Conservation (phyloP, 495 filamentous ascomycete species). For the Aspergillus cristatus region DNA sequence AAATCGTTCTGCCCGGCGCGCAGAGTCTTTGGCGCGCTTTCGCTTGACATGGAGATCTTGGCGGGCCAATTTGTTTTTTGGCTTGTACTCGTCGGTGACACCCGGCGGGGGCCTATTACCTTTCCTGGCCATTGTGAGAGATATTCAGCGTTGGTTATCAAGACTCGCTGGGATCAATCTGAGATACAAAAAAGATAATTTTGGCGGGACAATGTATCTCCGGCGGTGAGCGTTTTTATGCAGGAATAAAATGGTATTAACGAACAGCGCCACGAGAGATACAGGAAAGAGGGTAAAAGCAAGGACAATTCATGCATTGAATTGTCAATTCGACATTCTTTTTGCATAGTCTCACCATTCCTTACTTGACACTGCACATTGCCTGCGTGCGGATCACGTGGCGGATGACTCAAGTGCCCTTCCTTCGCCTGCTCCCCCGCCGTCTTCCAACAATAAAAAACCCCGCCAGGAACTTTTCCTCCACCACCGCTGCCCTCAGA, state of each 20-base stretch:
- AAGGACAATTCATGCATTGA: neutral
- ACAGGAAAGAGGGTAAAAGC: neutral
- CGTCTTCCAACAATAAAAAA: constrained; percentile 8
- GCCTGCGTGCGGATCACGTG: constrained; percentile 14
- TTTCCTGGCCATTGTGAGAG: constrained; percentile 16
- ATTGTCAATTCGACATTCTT: neutral
- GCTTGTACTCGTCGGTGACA: constrained; percentile 17
- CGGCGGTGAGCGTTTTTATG: constrained; percentile 5
- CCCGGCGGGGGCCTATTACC: constrained; percentile 20
- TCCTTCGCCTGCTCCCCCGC: constrained; percentile 30
- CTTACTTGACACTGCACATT: neutral
- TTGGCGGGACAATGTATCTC: constrained; percentile 11
- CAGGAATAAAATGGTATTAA: neutral
- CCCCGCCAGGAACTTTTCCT: constrained; percentile 11
- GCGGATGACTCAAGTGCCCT: constrained; percentile 41
- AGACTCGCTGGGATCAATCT: neutral
- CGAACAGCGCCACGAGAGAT: too few species aligned
- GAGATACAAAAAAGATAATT: constrained; percentile 7
- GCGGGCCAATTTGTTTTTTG: constrained; percentile 64
- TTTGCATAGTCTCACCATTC: neutral
- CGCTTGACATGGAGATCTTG: constrained; percentile 65
- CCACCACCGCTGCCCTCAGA: constrained; percentile 11
- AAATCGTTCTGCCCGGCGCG: constrained; percentile 69
- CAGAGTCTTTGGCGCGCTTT: constrained; percentile 62
- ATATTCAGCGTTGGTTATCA: neutral